These are phyloP conservation scores for Dictyostelium discoideum DNA, from an alignment of 78 protist species.

Conservation along the genomic window DNA sequence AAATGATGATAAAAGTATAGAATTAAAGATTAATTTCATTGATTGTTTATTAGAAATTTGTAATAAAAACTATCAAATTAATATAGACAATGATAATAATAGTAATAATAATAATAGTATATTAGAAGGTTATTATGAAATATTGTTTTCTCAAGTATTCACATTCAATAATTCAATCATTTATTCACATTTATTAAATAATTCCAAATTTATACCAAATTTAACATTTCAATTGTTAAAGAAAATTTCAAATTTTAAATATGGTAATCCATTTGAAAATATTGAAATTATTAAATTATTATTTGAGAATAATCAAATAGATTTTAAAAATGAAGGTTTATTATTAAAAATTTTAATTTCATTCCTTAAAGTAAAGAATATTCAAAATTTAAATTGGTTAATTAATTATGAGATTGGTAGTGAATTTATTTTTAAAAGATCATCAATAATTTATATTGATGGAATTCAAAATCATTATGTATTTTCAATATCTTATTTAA, in stretches of 20 bases:
- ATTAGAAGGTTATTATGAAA: neutral
- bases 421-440: neutral
- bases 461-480: neutral
- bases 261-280: neutral
- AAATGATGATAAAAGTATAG: neutral
- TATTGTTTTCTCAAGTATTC: neutral
- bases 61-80: too few species aligned
- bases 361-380: neutral
- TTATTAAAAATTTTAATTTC: neutral
- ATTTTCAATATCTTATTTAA: neutral
- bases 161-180: neutral
- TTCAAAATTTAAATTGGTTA: neutral
- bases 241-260: neutral
- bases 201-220: neutral
- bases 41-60: neutral
- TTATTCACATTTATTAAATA: neutral
- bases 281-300: neutral
- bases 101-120: neutral
- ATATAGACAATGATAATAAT: too few species aligned
- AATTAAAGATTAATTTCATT: neutral
- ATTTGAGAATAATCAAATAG: neutral
- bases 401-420: neutral
- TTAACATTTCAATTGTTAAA: neutral
- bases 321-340: neutral
- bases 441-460: neutral